Evolutionary conservation across 164 flowering plant species (phyloP).

Genomic region (Vitis rotundifolia): DNA sequence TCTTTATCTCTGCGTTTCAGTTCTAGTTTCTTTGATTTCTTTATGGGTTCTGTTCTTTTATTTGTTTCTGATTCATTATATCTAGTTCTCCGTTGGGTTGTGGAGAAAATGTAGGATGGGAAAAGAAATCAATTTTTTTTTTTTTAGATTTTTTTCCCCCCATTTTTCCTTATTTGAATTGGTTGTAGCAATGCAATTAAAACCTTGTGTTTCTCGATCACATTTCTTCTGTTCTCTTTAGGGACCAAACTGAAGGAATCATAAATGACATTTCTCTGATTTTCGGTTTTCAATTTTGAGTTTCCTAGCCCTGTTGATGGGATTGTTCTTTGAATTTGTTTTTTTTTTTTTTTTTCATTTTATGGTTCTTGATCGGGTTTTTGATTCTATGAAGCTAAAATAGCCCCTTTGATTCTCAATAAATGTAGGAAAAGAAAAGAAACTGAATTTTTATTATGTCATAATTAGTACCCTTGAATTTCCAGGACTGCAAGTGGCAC

Average conservation of each 20-base stretch:
- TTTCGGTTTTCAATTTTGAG: too few species aligned
- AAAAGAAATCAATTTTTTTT: neutral
- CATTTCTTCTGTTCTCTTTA: too few species aligned
- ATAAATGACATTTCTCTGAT: too few species aligned
- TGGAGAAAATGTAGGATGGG: neutral
- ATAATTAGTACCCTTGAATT: neutral
- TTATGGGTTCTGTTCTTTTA: neutral
- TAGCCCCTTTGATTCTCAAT: neutral
- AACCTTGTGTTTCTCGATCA: too few species aligned
- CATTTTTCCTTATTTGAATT: neutral
- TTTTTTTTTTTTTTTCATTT: too few species aligned
- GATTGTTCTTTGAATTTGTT: too few species aligned
- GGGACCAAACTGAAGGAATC: too few species aligned
- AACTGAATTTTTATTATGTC: neutral
- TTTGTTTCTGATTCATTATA: neutral
- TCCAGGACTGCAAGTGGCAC: constrained; percentile 96
- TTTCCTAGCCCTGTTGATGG: too few species aligned
- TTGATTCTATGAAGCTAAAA: too few species aligned
- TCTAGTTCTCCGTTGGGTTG: constrained; percentile 3
- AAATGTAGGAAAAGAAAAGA: neutral
- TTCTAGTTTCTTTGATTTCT: neutral
- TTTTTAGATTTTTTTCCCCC: neutral
- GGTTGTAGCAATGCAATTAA: too few species aligned
- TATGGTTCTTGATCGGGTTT: too few species aligned
- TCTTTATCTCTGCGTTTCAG: neutral